Percentiles rank a stretch among this genome's conserved stretches.
Evolutionary conservation across 345 rosid genomes (phyloP).

Genomic region (Gossypioides kirkii): DNA sequence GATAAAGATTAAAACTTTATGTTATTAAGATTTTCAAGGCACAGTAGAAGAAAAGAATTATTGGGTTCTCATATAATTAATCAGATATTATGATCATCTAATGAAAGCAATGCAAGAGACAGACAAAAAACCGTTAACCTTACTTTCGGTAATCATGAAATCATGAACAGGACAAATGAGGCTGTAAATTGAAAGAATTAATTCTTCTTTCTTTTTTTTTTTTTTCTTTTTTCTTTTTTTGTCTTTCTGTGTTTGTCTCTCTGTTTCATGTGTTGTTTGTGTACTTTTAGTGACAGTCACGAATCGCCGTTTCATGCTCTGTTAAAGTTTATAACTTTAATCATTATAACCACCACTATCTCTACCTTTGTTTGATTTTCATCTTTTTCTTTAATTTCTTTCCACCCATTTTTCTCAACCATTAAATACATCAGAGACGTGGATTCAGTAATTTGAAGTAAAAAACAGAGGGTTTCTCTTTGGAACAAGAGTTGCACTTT

Average conservation of each 20-base stretch:
- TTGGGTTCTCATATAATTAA: background rate
- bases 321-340: constrained; percentile 30
- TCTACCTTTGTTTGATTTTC: background rate
- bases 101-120: background rate
- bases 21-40: background rate
- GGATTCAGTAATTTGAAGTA: background rate
- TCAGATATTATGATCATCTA: background rate
- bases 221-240: background rate
- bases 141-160: background rate
- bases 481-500: constrained; percentile 9
- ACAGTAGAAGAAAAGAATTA: background rate
- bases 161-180: background rate
- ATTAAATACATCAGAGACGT: background rate
- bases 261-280: background rate
- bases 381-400: constrained; percentile 5
- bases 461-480: background rate
- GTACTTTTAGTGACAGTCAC: constrained; percentile 20
- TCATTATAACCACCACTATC: constrained; percentile 37
- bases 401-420: constrained; percentile 18
- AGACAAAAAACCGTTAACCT: background rate
- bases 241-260: background rate
- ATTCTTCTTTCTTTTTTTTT: too few relatives aligned
- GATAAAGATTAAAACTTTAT: background rate
- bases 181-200: background rate
- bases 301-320: constrained; percentile 30